These are phyloP conservation scores for Salix exigua DNA, from an alignment of 345 rosid species.

Conservation along the genomic window DNA sequence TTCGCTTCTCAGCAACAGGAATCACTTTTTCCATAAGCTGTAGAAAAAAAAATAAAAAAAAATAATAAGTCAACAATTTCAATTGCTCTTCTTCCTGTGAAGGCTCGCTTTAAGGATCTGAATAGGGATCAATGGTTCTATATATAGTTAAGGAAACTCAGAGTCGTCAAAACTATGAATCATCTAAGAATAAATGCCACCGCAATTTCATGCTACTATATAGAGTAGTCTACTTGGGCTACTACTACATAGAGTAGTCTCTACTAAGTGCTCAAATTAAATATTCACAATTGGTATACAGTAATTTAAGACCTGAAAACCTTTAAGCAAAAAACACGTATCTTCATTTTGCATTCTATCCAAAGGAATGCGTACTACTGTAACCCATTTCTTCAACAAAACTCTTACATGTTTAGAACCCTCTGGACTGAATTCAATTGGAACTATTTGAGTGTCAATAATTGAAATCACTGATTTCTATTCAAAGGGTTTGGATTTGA, in stretches of 20 bases:
- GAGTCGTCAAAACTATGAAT: background rate
- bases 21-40: constrained; percentile 77
- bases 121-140: background rate
- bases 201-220: background rate
- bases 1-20: constrained; percentile 63
- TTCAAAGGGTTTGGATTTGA: too few relatives aligned
- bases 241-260: background rate
- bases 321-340: background rate
- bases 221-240: background rate
- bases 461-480: too few relatives aligned
- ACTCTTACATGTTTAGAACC: background rate
- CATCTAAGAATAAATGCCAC: background rate
- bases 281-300: background rate
- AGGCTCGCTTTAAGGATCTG: background rate
- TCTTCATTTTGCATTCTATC: background rate
- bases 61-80: background rate
- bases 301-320: background rate
- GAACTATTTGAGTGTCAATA: too few relatives aligned
- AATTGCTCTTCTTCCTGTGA: background rate
- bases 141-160: background rate
- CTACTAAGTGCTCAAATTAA: background rate
- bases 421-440: too few relatives aligned
- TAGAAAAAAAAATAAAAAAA: constrained; percentile 8
- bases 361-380: background rate
- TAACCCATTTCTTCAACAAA: background rate